Evolutionary conservation across 192 early-diverging fungal genomes (phyloP).

Genomic region (Umbelopsis sp.): DNA sequence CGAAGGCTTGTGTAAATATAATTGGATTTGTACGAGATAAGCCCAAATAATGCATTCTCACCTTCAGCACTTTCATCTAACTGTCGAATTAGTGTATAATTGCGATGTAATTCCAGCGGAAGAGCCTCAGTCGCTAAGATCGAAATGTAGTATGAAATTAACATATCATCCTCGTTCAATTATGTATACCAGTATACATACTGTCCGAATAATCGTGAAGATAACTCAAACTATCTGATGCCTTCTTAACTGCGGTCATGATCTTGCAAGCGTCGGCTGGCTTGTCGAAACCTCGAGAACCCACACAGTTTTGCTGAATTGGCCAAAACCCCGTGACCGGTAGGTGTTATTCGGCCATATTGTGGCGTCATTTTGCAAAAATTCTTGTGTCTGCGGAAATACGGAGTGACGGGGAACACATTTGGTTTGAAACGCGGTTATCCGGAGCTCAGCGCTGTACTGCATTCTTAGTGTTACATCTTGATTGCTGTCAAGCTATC

Average conservation of each 20-base stretch:
- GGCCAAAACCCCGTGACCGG: too few relatives aligned
- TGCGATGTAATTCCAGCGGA: slow-evolving; percentile 75
- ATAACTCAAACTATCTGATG: not conserved
- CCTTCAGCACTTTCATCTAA: slow-evolving; percentile 75
- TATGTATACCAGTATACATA: not conserved
- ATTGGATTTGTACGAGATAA: not conserved
- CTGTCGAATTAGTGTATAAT: slow-evolving; percentile 89
- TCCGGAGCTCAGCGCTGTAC: too few relatives aligned
- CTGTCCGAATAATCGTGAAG: slow-evolving; percentile 5
- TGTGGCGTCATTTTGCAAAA: too few relatives aligned
- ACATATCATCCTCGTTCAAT: too few relatives aligned
- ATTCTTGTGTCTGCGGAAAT: too few relatives aligned
- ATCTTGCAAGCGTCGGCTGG: not conserved
- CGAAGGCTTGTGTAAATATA: not conserved
- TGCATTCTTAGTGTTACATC: too few relatives aligned
- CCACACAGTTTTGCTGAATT: too few relatives aligned
- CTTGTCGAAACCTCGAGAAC: too few relatives aligned
- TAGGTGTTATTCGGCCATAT: too few relatives aligned
- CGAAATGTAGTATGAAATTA: not conserved
- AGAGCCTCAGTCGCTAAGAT: slow-evolving; percentile 65
- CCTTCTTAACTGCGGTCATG: slow-evolving; percentile 13
- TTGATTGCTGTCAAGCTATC: too few relatives aligned
- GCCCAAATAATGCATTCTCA: not conserved
- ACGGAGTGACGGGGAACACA: too few relatives aligned
- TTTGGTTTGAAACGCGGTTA: too few relatives aligned